phyloP scores from a whole-genome alignment of 2,329 filamentous ascomycete species.

The Neofusicoccum umdonicola region DNA sequence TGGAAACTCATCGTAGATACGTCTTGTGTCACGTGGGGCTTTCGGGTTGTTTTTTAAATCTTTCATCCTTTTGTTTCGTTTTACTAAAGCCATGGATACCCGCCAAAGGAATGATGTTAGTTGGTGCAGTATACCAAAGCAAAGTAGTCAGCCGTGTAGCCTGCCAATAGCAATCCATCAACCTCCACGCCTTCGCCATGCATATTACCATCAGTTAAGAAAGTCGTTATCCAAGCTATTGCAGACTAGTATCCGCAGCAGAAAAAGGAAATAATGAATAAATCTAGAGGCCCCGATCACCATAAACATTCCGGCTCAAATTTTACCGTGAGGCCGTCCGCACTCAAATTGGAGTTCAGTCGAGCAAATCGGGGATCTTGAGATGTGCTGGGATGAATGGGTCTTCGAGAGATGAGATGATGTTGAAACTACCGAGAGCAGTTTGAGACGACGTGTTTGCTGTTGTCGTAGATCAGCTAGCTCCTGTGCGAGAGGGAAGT shows the following conservation, averaged over 20 bases:
- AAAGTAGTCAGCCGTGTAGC: neutral
- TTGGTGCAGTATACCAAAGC: neutral
- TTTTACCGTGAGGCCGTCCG: too few relatives aligned
- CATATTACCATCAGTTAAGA: neutral
- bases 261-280: too few relatives aligned
- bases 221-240: too few relatives aligned
- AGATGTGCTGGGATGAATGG: neutral
- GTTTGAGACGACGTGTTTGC: neutral
- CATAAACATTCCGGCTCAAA: too few relatives aligned
- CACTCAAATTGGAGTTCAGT: neutral
- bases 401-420: neutral
- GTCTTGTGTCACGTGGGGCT: too few relatives aligned
- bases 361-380: neutral
- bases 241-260: too few relatives aligned
- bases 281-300: too few relatives aligned
- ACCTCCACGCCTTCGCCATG: neutral
- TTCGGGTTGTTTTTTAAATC: too few relatives aligned
- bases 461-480: neutral
- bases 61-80: too few relatives aligned
- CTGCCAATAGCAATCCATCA: neutral
- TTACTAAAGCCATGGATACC: too few relatives aligned
- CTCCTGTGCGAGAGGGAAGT: neutral
- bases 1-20: too few relatives aligned
- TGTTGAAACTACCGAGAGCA: neutral
- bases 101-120: neutral